A percentile compares a stretch with the other conserved stretches of the same genome.
phyloP scores from a whole-genome alignment of 73 alveolate species.

The Tetrahymena elliotti region DNA sequence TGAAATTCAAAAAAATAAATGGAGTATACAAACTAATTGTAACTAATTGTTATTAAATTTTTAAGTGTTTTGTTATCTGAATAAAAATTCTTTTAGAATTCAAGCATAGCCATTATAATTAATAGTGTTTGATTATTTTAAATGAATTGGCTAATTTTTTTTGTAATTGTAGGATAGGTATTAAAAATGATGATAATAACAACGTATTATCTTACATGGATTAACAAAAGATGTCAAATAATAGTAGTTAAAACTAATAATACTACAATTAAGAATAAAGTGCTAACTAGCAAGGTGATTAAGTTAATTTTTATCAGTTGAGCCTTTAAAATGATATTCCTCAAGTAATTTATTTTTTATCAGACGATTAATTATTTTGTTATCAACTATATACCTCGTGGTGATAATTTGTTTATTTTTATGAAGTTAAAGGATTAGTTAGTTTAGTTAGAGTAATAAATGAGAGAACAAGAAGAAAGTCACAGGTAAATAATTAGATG shows the following conservation, averaged over 20 bases:
- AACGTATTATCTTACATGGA: not conserved
- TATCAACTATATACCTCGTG: too few species aligned
- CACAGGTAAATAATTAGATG: not conserved
- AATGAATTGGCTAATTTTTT: not conserved
- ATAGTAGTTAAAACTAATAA: not conserved
- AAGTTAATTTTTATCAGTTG: not conserved
- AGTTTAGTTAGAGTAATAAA: not conserved
- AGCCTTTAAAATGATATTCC: not conserved
- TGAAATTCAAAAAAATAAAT: not conserved
- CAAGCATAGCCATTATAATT: not conserved
- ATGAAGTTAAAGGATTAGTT: not conserved
- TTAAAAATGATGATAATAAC: not conserved
- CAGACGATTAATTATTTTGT: too few species aligned
- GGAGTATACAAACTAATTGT: not conserved
- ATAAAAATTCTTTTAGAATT: not conserved
- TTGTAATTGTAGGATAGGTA: not conserved
- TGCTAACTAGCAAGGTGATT: not conserved
- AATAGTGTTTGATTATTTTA: not conserved
- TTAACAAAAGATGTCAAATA: not conserved
- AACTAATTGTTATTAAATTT: not conserved
- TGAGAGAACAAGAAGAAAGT: not conserved
- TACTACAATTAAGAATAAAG: not conserved
- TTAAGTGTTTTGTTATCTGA: not conserved
- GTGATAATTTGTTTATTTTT: not conserved
- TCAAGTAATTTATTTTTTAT: not conserved